Base-by-base conservation (phyloP, 192 early-diverging fungal species). In the Spizellomyces sp. region DNA sequence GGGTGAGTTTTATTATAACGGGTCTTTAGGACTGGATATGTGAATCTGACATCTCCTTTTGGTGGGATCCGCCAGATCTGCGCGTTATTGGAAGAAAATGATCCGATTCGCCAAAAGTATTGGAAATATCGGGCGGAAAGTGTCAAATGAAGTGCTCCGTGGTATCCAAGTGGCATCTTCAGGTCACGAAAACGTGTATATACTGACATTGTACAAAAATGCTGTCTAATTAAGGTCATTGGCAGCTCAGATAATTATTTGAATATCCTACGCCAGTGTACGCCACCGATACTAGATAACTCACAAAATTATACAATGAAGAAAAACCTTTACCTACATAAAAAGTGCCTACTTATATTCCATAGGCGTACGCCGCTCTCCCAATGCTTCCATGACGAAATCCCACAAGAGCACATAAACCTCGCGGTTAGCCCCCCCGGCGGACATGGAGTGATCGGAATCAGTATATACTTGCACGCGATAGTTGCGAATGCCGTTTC, bases 401-500 rank as follows among this genome's bases (percentile, higher is more conserved):
- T 62, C 27, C 54, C 70, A 47, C 77, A 92, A 77, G 66, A 84
- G 78, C 15, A 74, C 79, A 61, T 86, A 90, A 21, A 92, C 81
- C 62, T 92, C 89, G 8, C 66, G 71, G 66, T 88, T 86, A n/a
- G 94, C 94, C 45, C 89, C 90, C 62, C 91, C 86, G 41, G 87
- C 85, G 61, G 83, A 80, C 71, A 97, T 98, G 45, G 83, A 77
- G 75, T 98, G 96, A 77, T 98, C 93, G 19, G 87, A 92, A 76
- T 98, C 95, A 0, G 95, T 91, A 77, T 89, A 98, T 61, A 89
- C 85, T 58, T 94, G 94, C n/a, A 93, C 88, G 52, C 88, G 91
- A 77, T 94, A 98, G 17, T 86, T 83, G 36, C 87, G 86, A 42
- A 96, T 83, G 42, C 82, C 85, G 21, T 84, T 87, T 2, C 85